These are phyloP conservation scores for Hemileccinum impolitum DNA, from an alignment of 768 basidiomycete genomes.

Conservation along the genomic window DNA sequence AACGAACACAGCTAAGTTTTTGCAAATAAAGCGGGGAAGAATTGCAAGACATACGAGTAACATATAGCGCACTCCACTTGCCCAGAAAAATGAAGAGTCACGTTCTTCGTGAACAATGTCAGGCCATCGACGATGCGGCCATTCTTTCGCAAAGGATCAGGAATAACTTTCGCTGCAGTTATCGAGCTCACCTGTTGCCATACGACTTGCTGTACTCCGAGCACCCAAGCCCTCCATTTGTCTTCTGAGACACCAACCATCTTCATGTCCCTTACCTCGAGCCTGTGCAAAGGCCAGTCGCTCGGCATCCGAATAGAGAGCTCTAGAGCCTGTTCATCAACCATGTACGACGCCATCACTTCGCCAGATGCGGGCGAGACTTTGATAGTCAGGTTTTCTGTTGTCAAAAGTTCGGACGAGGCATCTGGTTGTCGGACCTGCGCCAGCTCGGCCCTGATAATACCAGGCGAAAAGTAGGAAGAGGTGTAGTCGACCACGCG, in stretches of 20 bases:
- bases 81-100: conserved; percentile 89
- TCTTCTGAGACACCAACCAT: conserved; percentile 86
- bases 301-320: conserved; percentile 79
- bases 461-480: conserved; percentile 81
- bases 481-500: conserved; percentile 78
- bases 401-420: conserved; percentile 50
- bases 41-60: conserved; percentile 62
- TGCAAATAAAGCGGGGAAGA: neutral
- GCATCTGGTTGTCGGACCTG: conserved; percentile 58
- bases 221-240: conserved; percentile 90
- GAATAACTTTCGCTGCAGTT: neutral
- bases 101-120: conserved; percentile 90
- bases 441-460: conserved; percentile 80
- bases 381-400: conserved; percentile 79
- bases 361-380: conserved; percentile 72
- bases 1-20: neutral
- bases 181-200: conserved; percentile 69
- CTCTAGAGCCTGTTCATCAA: conserved; percentile 94
- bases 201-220: conserved; percentile 88
- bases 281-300: conserved; percentile 87
- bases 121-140: conserved; percentile 88
- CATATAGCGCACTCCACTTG: conserved; percentile 96
- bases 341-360: conserved; percentile 76
- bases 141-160: conserved; percentile 49
- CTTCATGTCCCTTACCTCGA: conserved; percentile 84